These are phyloP conservation scores for Colletotrichum liriopes DNA, from an alignment of 2,329 filamentous ascomycete genomes.

Conservation along the genomic window DNA sequence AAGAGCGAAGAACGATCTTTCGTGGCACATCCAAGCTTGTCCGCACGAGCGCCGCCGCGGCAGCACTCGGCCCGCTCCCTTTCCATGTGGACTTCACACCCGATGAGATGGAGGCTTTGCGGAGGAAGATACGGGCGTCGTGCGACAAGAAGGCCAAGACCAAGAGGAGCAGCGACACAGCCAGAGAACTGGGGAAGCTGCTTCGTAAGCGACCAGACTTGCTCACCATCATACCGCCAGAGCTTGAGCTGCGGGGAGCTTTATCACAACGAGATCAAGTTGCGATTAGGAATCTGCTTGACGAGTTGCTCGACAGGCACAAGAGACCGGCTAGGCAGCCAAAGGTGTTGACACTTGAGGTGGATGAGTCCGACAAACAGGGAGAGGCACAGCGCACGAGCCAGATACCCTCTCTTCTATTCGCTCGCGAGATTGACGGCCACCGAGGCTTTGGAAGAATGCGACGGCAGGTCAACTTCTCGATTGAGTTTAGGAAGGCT, in stretches of 20 bases:
- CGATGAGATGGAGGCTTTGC: slow-evolving; percentile 53
- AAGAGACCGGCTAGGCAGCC: slow-evolving; percentile 45
- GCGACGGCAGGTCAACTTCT: slow-evolving; percentile 61
- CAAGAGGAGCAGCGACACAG: slow-evolving; percentile 13
- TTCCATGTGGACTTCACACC: slow-evolving; percentile 65
- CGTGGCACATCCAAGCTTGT: slow-evolving; percentile 41
- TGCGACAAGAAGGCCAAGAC: slow-evolving; percentile 19
- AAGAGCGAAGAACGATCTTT: slow-evolving; percentile 43
- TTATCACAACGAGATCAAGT: slow-evolving; percentile 47
- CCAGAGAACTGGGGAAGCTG: slow-evolving; percentile 44
- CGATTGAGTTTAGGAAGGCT: slow-evolving; percentile 60
- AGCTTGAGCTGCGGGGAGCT: slow-evolving; percentile 40
- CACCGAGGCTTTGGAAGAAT: slow-evolving; percentile 59
- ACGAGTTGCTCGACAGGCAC: slow-evolving; percentile 57
- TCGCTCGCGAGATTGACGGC: slow-evolving; percentile 66
- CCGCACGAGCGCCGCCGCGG: slow-evolving; percentile 20
- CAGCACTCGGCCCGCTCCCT: slow-evolving; percentile 25
- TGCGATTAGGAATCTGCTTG: slow-evolving; percentile 57
- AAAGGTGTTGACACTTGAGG: slow-evolving; percentile 51
- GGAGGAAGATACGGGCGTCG: slow-evolving; percentile 31
- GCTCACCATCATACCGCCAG: slow-evolving; percentile 31
- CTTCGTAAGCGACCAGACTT: slow-evolving; percentile 37
- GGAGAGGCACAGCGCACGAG: slow-evolving; percentile 49
- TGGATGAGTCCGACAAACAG: slow-evolving; percentile 49
- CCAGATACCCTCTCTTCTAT: slow-evolving; percentile 58